Percentiles rank a stretch among this genome's conserved stretches.
These are phyloP conservation scores for Calendula officinalis DNA, from an alignment of 129 eudicot genomes.

Conservation along the genomic window DNA sequence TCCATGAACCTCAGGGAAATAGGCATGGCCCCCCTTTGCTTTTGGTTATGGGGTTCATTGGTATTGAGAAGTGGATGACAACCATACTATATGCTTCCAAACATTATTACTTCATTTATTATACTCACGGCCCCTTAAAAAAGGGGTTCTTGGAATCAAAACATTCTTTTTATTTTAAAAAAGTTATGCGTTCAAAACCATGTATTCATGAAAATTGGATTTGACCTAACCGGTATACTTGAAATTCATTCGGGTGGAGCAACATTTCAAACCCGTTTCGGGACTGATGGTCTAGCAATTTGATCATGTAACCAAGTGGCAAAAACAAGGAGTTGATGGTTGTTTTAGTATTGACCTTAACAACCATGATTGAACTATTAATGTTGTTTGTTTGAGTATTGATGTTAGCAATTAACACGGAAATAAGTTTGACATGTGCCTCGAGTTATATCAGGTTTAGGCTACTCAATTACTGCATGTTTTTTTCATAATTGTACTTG, in stretches of 20 bases:
- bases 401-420: conserved; percentile 1
- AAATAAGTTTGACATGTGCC: conserved; percentile 13
- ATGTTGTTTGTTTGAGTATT: conserved; percentile 15
- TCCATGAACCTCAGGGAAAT: conserved; percentile 40
- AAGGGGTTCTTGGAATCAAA: conserved; percentile 37
- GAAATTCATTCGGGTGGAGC: not conserved
- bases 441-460: conserved; percentile 6
- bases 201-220: not conserved
- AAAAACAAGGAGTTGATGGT: not conserved
- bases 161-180: conserved; percentile 30
- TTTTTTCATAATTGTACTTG: not conserved
- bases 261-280: not conserved
- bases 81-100: conserved; percentile 45
- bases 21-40: conserved; percentile 43
- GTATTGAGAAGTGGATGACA: conserved; percentile 41
- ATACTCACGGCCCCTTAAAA: conserved; percentile 31
- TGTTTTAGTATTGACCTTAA: not conserved
- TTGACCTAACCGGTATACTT: not conserved
- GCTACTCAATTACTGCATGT: not conserved
- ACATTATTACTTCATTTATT: conserved; percentile 42
- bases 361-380: not conserved
- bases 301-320: not conserved
- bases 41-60: conserved; percentile 36
- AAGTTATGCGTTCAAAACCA: conserved; percentile 8
- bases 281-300: not conserved